Evolutionary conservation across 345 rosid species (phyloP), one percentile per base, ranked within the genome.

Genomic region (Pistacia integerrima): DNA sequence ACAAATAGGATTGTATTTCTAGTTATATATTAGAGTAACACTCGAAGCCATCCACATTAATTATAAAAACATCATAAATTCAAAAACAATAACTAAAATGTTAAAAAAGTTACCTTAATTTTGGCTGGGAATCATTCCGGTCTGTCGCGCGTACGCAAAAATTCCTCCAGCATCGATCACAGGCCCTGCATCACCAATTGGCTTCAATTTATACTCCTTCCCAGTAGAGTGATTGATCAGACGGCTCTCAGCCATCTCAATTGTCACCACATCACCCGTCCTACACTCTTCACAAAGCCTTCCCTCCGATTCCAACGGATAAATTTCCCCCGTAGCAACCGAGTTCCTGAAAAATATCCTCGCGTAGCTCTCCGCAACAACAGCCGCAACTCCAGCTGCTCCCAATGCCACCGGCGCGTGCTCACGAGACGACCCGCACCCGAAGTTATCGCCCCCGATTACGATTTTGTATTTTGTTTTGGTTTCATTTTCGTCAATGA

Each of bases 321-420:
- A 91, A 36, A 94, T 59, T 84, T 94, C 98, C 28, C 98, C 98
- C 0, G 98, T 94, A 4, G 98, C 84, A 13, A 94, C 98, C 2
- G 98, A 91, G 56, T 94, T 94, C 82, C 98, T 79, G 80, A 94
- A 94, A 68, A 94, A 94, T 49, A 94, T 94, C 70, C 98, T 85
- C 2, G 98, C 98, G 64, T 88, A 94, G 2, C 97, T 90, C 48
- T 93, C 93, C 30, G 98, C 97, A 25, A 93, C 92, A 70, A 93
- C 93, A 1, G 92, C 96, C 60, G 82, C 82, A 9, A 85, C 92
- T 51, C 98, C 98, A 4, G 98, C 95, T 2, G 98, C 98, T 0
- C 98, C 98, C 0, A 94, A 78, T 11, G 98, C 94, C 35, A 94
- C 98, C 12, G 98, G 98, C 4, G 98, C 98, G 77, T 93, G 98